Base-by-base conservation (phyloP, 2,329 filamentous ascomycete species). In the Elsinoe ampelina region DNA sequence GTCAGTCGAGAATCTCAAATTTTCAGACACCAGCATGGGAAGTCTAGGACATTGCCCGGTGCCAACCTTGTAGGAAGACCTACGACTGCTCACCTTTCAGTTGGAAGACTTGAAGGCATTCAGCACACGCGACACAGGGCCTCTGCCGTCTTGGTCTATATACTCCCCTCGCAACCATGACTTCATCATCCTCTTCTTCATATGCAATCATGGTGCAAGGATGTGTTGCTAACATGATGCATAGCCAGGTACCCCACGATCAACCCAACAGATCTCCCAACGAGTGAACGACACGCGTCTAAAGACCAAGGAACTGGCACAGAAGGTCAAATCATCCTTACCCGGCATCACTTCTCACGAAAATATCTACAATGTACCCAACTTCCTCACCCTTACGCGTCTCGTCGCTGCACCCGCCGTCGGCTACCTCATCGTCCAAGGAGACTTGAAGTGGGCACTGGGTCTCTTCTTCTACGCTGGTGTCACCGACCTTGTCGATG, bases 321-420 rank as follows among this genome's bases (percentile, higher is more conserved):
- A 64, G 26, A 65, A 66, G 57, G 64, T 69, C 48, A 61, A 65
- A 55, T 69, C 65, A 34, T 64, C 64, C 20, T 58, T 68, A 36
- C 41, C 51, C 12, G 63, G 59, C 59, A 59, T 67, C 54, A 69
- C 68, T 54, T 68, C 75, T 7, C 88, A 85, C 68, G 93, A 98
- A 73, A 90, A 98, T 68, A 95, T 98, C 67, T 96, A 95, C 75
- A 98, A 89, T 35, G 68, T 98, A n/a, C 93, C 93, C 39, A 98
- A 98, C 69, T 78, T 95, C 60, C 80, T 98, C 55, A 98, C 93
- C 1, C 84, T 92, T 63, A 88, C 89, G 1, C 87, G 93, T 2
- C 81, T 98, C 38, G 69, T 88, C 52, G 86, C 88, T 1, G 88
- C 93, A 0, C 93, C 93, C 0, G 77, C 87, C 30, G 83, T 96